Conservation (phyloP, 2,329 filamentous ascomycete genomes). For the Alternaria panax region DNA sequence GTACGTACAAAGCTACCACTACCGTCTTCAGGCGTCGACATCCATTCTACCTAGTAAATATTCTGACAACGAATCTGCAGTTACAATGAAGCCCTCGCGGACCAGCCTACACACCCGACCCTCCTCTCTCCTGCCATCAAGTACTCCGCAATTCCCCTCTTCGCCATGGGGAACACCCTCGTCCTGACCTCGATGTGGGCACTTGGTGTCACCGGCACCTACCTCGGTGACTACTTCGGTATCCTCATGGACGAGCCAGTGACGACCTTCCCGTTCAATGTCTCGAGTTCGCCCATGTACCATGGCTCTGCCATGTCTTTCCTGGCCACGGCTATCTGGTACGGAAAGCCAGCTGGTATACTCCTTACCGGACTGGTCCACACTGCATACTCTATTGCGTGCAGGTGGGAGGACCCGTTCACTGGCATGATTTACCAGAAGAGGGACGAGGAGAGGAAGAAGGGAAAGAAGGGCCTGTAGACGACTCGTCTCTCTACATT, state of each 20-base stretch:
- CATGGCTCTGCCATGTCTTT: conserved; percentile 93
- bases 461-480: conserved; percentile 47
- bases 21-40: background rate
- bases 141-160: conserved; percentile 73
- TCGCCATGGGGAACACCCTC: conserved; percentile 79
- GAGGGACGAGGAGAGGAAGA: conserved; percentile 65
- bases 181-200: conserved; percentile 91
- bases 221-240: conserved; percentile 97
- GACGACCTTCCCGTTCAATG: conserved; percentile 93
- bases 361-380: conserved; percentile 78
- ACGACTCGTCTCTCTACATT: background rate
- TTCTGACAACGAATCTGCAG: conserved; percentile 54
- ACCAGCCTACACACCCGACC: conserved; percentile 76
- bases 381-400: conserved; percentile 78
- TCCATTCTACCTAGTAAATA: background rate
- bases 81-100: conserved; percentile 82
- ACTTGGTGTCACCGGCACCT: conserved; percentile 93
- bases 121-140: conserved; percentile 68
- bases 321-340: conserved; percentile 82
- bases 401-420: conserved; percentile 92
- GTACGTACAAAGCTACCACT: conserved; percentile 36
- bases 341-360: conserved; percentile 86
- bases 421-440: conserved; percentile 92
- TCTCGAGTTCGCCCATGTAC: conserved; percentile 94
- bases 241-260: conserved; percentile 97